Evolutionary conservation across 2,329 filamentous ascomycete species (phyloP).

Genomic region (Penicillium sp.): DNA sequence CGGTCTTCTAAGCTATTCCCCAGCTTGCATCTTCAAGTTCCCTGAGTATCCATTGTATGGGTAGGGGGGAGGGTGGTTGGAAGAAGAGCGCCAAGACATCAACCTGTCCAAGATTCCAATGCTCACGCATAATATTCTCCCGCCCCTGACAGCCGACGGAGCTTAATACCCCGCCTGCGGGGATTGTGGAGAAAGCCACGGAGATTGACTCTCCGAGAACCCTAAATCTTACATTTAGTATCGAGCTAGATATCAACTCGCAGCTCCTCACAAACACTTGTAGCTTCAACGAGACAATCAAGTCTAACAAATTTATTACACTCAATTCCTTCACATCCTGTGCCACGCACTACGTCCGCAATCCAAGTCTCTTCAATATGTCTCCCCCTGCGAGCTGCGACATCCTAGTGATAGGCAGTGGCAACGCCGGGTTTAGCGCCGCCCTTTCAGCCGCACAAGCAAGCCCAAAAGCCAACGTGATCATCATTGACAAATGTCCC

Average conservation of each 20-base stretch:
- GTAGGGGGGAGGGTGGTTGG: too few species aligned
- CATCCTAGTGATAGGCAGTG: constrained; percentile 59
- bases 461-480: constrained; percentile 39
- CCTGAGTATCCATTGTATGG: too few species aligned
- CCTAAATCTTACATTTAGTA: neutral
- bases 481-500: constrained; percentile 62
- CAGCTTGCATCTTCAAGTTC: too few species aligned
- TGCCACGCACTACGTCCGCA: neutral
- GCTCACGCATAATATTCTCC: too few species aligned
- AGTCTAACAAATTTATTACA: neutral
- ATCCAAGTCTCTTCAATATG: neutral
- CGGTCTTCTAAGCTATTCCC: too few species aligned
- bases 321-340: neutral
- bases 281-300: neutral
- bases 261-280: neutral
- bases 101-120: too few species aligned
- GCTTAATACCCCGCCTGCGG: constrained; percentile 5
- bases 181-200: neutral
- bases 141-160: neutral
- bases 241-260: neutral
- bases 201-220: constrained; percentile 4
- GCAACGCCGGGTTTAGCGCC: constrained; percentile 64
- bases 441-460: constrained; percentile 56
- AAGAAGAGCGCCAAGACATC: too few species aligned
- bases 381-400: constrained; percentile 18